phyloP scores from a whole-genome alignment of 2,329 filamentous ascomycete species.

The Domatiomyces catenatus region DNA sequence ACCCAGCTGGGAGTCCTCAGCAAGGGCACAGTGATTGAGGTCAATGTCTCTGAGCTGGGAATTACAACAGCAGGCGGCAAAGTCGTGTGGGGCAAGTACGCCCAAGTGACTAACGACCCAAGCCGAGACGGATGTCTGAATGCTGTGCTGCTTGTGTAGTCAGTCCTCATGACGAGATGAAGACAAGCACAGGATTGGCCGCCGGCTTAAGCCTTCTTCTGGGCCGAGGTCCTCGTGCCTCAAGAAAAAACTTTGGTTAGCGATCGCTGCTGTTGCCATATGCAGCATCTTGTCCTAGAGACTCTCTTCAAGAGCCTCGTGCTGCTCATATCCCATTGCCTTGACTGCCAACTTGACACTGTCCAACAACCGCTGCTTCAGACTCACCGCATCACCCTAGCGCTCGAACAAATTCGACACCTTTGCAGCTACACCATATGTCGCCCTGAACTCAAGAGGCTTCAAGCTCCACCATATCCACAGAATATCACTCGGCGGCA shows the following conservation, averaged over 20 bases:
- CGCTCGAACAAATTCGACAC: constrained; percentile 30
- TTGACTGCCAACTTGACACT: constrained; percentile 61
- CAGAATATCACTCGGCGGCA: constrained; percentile 46
- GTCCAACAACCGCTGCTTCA: constrained; percentile 53
- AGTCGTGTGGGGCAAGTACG: constrained; percentile 81
- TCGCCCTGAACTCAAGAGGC: constrained; percentile 54
- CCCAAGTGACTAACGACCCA: constrained; percentile 44
- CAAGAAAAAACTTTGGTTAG: neutral
- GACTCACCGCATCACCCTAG: constrained; percentile 42
- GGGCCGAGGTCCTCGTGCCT: no score
- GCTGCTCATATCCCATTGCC: constrained; percentile 24
- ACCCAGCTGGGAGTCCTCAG: constrained; percentile 83
- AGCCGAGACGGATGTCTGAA: constrained; percentile 51
- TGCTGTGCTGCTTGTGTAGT: constrained; percentile 23
- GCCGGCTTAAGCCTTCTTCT: no score
- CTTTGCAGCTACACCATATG: constrained; percentile 20
- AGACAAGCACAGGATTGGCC: no score
- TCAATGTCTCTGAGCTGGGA: constrained; percentile 84
- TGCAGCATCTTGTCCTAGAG: neutral
- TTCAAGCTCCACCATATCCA: constrained; percentile 56
- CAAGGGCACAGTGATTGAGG: constrained; percentile 72
- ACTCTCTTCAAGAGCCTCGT: constrained; percentile 18
- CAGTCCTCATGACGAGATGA: neutral
- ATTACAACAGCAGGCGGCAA: constrained; percentile 83
- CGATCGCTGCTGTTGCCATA: neutral